Conservation (phyloP, 169 alveolate species). For the Eimeria necatrix region DNA sequence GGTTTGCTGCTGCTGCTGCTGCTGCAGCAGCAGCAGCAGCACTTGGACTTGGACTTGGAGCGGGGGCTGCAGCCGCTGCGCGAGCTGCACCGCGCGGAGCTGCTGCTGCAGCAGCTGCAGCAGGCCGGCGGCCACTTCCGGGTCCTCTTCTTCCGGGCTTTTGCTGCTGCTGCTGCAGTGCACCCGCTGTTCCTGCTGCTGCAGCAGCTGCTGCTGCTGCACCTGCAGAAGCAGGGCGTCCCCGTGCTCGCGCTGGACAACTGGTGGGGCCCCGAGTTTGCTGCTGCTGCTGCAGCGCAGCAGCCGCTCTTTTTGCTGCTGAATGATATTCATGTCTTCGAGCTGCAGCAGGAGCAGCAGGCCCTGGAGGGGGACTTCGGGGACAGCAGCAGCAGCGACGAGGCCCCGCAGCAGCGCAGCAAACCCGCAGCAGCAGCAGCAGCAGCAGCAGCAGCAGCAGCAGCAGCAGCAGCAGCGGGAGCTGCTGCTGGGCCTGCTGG, state of each 20-base stretch:
- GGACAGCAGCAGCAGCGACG: background rate
- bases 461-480: constrained; percentile 31
- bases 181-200: constrained; percentile 6
- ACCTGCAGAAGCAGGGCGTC: background rate
- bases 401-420: background rate
- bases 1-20: constrained; percentile 50
- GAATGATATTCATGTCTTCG: constrained; percentile 24
- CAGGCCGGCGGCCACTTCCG: constrained; percentile 54
- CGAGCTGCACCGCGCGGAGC: constrained; percentile 24
- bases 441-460: constrained; percentile 12
- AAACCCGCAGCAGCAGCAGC: background rate
- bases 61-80: constrained; percentile 67
- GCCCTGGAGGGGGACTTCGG: background rate
- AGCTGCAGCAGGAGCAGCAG: background rate
- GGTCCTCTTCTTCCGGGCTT: constrained; percentile 61
- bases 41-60: constrained; percentile 38
- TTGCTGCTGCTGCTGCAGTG: background rate
- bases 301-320: constrained; percentile 21
- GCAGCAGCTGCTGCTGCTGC: constrained; percentile 37
- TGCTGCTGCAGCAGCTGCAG: constrained; percentile 16
- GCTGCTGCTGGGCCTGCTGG: constrained; percentile 25
- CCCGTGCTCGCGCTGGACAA: background rate
- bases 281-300: background rate
- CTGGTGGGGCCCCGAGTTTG: constrained; percentile 7
- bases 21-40: constrained; percentile 41